Conservation (phyloP, 805 yeast genomes). For the Yarrowia sp. region DNA sequence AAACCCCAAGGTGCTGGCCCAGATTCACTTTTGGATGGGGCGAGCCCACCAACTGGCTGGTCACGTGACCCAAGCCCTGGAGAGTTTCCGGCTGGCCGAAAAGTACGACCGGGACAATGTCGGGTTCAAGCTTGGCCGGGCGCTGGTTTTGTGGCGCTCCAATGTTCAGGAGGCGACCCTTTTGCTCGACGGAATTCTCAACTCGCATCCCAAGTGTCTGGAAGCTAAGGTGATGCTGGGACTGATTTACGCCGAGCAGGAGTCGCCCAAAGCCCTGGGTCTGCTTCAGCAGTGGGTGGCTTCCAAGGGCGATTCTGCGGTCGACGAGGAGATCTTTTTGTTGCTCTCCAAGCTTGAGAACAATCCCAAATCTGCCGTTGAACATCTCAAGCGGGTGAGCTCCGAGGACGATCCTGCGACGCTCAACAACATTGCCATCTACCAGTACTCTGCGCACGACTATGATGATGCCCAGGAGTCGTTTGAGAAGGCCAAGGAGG, state of each 20-base stretch:
- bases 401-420: constrained; percentile 68
- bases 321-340: constrained; percentile 42
- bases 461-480: constrained; percentile 62
- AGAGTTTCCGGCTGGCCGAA: constrained; percentile 73
- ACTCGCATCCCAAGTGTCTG: constrained; percentile 68
- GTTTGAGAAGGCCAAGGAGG: constrained; percentile 59
- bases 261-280: constrained; percentile 41
- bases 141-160: constrained; percentile 80
- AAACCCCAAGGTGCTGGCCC: constrained; percentile 58
- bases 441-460: constrained; percentile 71
- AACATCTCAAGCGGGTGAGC: constrained; percentile 35
- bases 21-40: constrained; percentile 84
- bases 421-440: constrained; percentile 85
- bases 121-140: constrained; percentile 80
- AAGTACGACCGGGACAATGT: constrained; percentile 65
- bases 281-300: constrained; percentile 36
- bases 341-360: constrained; percentile 79
- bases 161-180: constrained; percentile 85
- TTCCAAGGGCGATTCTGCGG: constrained; percentile 15
- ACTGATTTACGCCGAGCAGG: constrained; percentile 64
- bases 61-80: constrained; percentile 74
- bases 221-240: constrained; percentile 78
- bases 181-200: constrained; percentile 77
- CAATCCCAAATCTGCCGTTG: constrained; percentile 51
- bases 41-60: constrained; percentile 68